Percentiles rank a stretch among this genome's conserved stretches.
phyloP scores from a whole-genome alignment of 495 filamentous ascomycete species.

The Trichocladium uniseriatum region DNA sequence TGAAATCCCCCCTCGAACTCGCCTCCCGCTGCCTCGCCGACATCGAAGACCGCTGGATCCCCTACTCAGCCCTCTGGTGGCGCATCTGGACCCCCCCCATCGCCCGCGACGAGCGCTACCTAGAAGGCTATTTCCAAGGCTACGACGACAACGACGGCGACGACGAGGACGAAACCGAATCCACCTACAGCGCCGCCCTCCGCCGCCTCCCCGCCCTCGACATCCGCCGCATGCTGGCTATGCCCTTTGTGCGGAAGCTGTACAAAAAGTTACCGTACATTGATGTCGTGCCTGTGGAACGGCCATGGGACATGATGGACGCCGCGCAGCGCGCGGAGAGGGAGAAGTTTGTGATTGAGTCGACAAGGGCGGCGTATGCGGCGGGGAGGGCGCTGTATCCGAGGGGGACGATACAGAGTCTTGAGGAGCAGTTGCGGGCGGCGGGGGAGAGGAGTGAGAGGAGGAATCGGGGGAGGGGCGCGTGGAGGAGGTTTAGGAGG shows the following conservation, averaged over 20 bases:
- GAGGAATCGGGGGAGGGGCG: too few relatives aligned
- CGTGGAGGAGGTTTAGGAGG: too few relatives aligned
- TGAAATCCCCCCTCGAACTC: conserved; percentile 7
- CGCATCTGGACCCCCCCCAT: conserved; percentile 12
- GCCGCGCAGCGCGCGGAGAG: not conserved
- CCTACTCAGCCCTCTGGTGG: conserved; percentile 14
- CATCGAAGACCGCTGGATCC: conserved; percentile 11
- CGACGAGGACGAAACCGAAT: not conserved
- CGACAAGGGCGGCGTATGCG: conserved; percentile 8
- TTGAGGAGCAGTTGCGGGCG: conserved; percentile 10
- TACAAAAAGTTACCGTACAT: conserved; percentile 15
- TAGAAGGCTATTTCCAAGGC: conserved; percentile 9
- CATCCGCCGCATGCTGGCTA: conserved; percentile 10
- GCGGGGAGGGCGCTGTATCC: conserved; percentile 15
- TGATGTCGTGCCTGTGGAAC: conserved; percentile 7
- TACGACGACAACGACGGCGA: conserved; percentile 1
- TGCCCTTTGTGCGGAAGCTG: conserved; percentile 2
- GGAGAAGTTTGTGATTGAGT: not conserved
- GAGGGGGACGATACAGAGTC: conserved; percentile 1
- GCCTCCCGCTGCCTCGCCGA: conserved; percentile 6
- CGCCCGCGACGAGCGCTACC: conserved; percentile 9
- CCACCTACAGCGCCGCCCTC: conserved; percentile 1
- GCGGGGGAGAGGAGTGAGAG: too few relatives aligned
- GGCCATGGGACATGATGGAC: conserved; percentile 1
- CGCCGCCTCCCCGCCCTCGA: conserved; percentile 4